Evolutionary conservation across 2,329 filamentous ascomycete genomes (phyloP).

Genomic region (Cercospora zeae-maydis): DNA sequence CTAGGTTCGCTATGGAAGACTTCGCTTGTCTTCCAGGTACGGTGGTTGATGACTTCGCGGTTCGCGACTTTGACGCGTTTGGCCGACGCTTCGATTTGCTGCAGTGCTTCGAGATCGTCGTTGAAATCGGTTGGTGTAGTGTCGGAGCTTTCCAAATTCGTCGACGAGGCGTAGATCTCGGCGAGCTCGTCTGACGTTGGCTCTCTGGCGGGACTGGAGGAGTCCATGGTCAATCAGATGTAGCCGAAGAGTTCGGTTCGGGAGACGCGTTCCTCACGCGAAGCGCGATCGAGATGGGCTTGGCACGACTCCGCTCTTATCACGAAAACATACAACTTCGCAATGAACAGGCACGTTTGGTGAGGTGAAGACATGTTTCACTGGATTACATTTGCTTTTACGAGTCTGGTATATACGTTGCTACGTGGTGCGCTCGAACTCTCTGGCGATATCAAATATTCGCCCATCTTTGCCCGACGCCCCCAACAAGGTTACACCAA

Average conservation of each 20-base stretch:
- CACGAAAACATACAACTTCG: background rate
- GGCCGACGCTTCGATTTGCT: conserved; percentile 50
- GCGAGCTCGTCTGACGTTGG: conserved; percentile 19
- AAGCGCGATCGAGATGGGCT: background rate
- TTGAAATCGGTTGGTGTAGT: conserved; percentile 20
- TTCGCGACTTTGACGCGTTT: conserved; percentile 42
- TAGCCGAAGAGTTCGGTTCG: background rate
- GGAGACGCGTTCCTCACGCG: background rate
- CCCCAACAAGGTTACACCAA: conserved; percentile 43
- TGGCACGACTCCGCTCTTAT: background rate
- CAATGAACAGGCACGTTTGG: background rate
- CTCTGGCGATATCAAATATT: conserved; percentile 40
- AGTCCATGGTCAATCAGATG: conserved; percentile 7
- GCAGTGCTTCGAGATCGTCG: conserved; percentile 31
- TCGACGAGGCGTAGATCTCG: conserved; percentile 13
- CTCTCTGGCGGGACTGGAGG: conserved; percentile 14
- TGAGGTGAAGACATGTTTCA: background rate
- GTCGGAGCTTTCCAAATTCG: conserved; percentile 7
- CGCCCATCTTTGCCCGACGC: conserved; percentile 40
- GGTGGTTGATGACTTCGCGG: conserved; percentile 48
- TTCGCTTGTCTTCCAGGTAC: conserved; percentile 47
- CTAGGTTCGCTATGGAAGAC: conserved; percentile 48
- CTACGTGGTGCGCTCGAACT: conserved; percentile 28
- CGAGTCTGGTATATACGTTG: background rate
- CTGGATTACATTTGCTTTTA: background rate